Evolutionary conservation across 352 stramenopile genomes (phyloP), one percentile per base, ranked within the genome.

Genomic region (Phytophthora constricta): DNA sequence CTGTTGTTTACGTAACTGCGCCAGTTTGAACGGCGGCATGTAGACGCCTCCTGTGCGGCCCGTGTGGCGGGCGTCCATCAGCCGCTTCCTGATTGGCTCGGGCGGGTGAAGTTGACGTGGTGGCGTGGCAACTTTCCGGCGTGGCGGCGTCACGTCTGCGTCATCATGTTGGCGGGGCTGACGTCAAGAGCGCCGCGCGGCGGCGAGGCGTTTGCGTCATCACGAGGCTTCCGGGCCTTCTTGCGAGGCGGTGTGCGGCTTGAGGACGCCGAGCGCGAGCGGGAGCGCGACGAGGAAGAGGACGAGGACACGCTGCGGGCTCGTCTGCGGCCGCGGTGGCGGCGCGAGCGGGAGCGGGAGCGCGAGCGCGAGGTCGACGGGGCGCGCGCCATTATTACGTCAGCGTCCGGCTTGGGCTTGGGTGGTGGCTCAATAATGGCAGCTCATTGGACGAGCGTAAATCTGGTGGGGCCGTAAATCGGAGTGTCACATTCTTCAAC

Each of bases 1-100:
- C 16, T 81, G 62, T 25, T 88, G 68, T 31, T 82, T 55, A 11
- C 68, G 72, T 63, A 97, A 76, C 63, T 95, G 87, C 13, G 90
- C 92, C 17, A 98, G 76, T 74, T 98, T 97, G 70, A 97, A 97
- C 7, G 93, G 93, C 2, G 93, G 93, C 23, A 98, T 86, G 78
- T 98, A 98, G 19, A 98, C 89, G 20, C 93, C 93, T 13, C 92
- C 93, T 1, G 90, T 96, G 25, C 91, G 84, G 4, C 91, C 88
- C 10, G 58, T 72, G 25, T 33, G 72, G 27, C 76, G 76, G 0
- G 61, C 58, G 47, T 95, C 80, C n/a, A 68, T 0, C 7, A 65
- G 67, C 27, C 17, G 62, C 52, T 14, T 65, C 67, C 51, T 67
- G 54, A 23, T 57, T 64, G 17, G 53, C 50, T 68, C 51, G 39